Evolutionary conservation across 345 rosid genomes (phyloP), one percentile per base, ranked within the genome.

Genomic region (Raphanus sativus): DNA sequence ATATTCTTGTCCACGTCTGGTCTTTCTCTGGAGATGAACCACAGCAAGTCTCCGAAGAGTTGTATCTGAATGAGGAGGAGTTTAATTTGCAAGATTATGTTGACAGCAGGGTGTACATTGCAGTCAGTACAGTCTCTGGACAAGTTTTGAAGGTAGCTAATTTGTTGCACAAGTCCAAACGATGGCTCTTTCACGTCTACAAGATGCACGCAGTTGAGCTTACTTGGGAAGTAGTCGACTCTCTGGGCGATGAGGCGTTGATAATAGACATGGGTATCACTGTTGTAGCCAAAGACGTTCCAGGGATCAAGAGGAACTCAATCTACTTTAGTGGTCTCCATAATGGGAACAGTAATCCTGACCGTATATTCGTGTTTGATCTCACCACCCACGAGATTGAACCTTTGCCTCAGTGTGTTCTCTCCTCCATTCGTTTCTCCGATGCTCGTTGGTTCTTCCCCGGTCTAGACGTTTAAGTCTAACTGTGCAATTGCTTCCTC

Each of bases 361-460:
- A 45, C n/a, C n/a, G 50, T 15, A 33, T 73, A 21, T 73, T 73
- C 50, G 62, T 73, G 61, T 73, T 10, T 73, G 69, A 73, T 73
- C 70, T 73, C 62, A 64, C 54, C 54, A 33, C 34, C 36, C 55
- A 38, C 2, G 10, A 70, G 15, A 38, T 58, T 4, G 38, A 70
- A 25, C 25, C 55, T 65, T 25, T 34, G 26, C 77, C 77, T 24
- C 36, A 64, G 15, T 65, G 70, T 25, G 38, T 74, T 32, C 5
- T 54, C 38, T 74, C 70, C 10, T 4, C 62, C 8, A 2, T 15
- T 8, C 55, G 0, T 10, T 73, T 63, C 26, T 54, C 64, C 0
- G 8, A 64, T 63, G 52, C 62, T 48, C 52, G 76, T 17, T 73
- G 76, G 76, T 73, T 73, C 69, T 50, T 73, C 69, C 76, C 66